Conservation (phyloP, 352 stramenopile genomes). For the Blastocystis hominis region DNA sequence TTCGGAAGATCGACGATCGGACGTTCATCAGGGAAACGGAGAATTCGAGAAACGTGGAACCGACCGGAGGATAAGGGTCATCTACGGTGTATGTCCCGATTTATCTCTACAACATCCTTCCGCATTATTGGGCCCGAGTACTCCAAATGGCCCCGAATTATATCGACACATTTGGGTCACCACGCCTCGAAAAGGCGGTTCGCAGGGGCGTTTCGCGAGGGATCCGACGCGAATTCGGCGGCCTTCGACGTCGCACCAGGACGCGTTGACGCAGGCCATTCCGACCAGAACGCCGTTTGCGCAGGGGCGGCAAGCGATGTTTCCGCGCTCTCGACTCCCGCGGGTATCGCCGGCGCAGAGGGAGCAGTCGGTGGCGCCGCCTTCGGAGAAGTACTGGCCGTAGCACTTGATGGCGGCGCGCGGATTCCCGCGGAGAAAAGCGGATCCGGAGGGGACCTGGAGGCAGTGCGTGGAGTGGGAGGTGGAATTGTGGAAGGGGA, state of each 20-base stretch:
- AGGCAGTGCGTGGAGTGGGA: background rate
- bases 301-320: constrained; percentile 35
- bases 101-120: constrained; percentile 37
- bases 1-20: background rate
- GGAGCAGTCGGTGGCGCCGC: constrained; percentile 5
- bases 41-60: background rate
- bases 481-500: background rate
- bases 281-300: background rate
- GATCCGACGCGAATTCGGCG: background rate
- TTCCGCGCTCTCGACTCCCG: background rate
- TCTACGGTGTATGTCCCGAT: background rate
- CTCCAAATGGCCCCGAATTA: background rate
- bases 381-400: constrained; percentile 30
- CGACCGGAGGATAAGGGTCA: background rate
- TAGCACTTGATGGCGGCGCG: background rate
- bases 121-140: background rate
- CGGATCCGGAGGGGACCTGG: background rate
- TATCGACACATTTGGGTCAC: constrained; percentile 16
- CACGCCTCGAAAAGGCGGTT: background rate
- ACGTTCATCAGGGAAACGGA: background rate
- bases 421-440: constrained; percentile 25
- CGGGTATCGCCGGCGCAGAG: constrained; percentile 1
- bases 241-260: background rate
- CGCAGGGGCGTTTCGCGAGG: background rate
- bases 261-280: background rate